Conservation (phyloP, 495 filamentous ascomycete genomes). For the Friedmanniomyces endolithicus region DNA sequence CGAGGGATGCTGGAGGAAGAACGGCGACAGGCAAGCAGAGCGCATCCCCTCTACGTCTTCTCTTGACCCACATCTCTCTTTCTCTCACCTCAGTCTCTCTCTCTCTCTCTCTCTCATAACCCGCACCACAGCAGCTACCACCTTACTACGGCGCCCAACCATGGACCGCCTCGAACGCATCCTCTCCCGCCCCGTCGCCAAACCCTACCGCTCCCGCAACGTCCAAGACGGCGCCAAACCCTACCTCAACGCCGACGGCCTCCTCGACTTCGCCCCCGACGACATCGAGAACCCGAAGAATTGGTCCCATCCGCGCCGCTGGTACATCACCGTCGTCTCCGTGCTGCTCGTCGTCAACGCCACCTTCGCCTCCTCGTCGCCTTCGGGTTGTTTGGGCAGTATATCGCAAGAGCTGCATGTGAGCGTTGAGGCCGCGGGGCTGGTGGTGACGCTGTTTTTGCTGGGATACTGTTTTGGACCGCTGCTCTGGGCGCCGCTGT, state of each 20-base stretch:
- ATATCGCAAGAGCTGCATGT: constrained; percentile 36
- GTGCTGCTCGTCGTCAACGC: constrained; percentile 41
- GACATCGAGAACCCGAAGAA: constrained; percentile 40
- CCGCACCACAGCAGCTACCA: too few relatives aligned
- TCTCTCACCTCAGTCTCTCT: neutral
- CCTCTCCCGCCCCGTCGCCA: constrained; percentile 20
- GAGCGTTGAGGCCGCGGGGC: constrained; percentile 32
- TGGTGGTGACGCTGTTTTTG: constrained; percentile 42
- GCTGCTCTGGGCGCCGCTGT: constrained; percentile 39
- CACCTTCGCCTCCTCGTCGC: constrained; percentile 41
- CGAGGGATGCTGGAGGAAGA: neutral
- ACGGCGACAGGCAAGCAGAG: neutral
- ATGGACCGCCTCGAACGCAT: constrained; percentile 19
- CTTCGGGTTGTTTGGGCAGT: constrained; percentile 36
- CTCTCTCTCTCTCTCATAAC: neutral
- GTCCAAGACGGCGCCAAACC: constrained; percentile 19
- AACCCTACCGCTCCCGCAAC: constrained; percentile 19
- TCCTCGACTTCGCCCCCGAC: constrained; percentile 34
- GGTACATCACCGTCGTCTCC: constrained; percentile 35
- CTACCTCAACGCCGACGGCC: constrained; percentile 35
- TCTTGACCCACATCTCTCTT: neutral
- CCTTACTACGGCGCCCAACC: too few relatives aligned
- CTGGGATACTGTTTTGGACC: constrained; percentile 42
- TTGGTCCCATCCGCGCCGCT: constrained; percentile 35
- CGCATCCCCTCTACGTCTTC: neutral